A percentile compares a stretch with the other conserved stretches of the same genome.
phyloP scores from a whole-genome alignment of 2,329 filamentous ascomycete species.

The Neonectria punicea region DNA sequence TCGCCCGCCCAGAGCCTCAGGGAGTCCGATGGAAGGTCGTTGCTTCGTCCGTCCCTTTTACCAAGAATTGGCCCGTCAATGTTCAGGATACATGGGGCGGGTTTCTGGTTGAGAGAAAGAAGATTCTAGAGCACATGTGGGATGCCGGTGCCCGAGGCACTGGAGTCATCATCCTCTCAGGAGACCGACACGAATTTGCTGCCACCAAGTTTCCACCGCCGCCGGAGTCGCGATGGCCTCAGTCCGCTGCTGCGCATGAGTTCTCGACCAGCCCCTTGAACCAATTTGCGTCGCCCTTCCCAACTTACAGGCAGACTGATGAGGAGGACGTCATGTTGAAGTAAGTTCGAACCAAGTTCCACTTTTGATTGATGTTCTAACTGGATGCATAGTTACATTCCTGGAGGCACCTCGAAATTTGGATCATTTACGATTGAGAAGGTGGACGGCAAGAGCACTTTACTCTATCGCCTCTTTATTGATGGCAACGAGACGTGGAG shows the following conservation, averaged over 20 bases:
- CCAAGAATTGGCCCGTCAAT: constrained; percentile 96
- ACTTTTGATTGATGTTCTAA: not conserved
- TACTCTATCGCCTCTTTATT: constrained; percentile 85
- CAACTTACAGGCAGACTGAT: constrained; percentile 85
- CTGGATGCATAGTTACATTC: constrained; percentile 69
- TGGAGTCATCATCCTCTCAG: constrained; percentile 85
- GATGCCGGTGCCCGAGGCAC: constrained; percentile 78
- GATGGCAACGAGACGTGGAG: constrained; percentile 85
- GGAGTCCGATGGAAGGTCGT: constrained; percentile 95
- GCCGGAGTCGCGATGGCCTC: constrained; percentile 68
- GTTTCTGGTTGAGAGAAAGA: constrained; percentile 82
- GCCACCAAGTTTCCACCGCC: constrained; percentile 82
- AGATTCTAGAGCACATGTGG: constrained; percentile 92
- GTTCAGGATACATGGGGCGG: constrained; percentile 93
- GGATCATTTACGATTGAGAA: constrained; percentile 77
- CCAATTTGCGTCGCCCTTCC: constrained; percentile 91
- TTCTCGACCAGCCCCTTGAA: constrained; percentile 91
- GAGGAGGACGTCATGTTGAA: constrained; percentile 85
- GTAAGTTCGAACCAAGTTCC: constrained; percentile 60
- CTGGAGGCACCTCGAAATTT: constrained; percentile 89
- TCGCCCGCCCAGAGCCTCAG: constrained; percentile 75
- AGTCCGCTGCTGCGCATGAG: constrained; percentile 79
- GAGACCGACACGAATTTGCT: constrained; percentile 96
- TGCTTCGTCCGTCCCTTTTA: constrained; percentile 91
- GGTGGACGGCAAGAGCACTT: constrained; percentile 70